A percentile compares a stretch with the other conserved stretches of the same genome.
These are phyloP conservation scores for Coniosporium tulheliwenetii DNA, from an alignment of 2,329 filamentous ascomycete genomes.

Conservation along the genomic window DNA sequence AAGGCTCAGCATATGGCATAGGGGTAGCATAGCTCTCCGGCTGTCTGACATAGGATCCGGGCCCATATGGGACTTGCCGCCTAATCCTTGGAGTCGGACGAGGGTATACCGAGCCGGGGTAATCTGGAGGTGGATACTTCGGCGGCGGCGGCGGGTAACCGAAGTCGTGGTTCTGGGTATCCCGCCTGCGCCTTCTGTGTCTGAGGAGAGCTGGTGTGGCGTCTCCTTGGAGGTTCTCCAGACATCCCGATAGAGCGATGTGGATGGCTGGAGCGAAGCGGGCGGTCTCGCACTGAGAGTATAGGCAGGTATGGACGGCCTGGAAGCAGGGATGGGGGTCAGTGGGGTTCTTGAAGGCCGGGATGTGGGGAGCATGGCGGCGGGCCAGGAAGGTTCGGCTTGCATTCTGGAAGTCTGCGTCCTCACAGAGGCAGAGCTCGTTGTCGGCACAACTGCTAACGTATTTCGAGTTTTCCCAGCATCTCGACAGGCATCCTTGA, in stretches of 20 bases:
- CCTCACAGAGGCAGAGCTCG: slow-evolving; percentile 13
- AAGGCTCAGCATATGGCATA: too few species aligned
- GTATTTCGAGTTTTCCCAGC: slow-evolving; percentile 21
- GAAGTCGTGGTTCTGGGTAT: background rate
- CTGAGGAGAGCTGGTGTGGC: background rate
- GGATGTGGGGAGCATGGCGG: background rate
- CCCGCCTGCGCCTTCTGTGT: background rate
- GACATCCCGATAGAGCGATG: slow-evolving; percentile 14
- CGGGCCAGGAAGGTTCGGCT: background rate
- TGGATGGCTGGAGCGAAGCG: slow-evolving; percentile 18
- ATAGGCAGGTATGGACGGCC: slow-evolving; percentile 19
- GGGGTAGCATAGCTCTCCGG: too few species aligned
- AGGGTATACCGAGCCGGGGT: background rate
- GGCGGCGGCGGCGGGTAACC: background rate
- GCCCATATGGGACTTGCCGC: background rate
- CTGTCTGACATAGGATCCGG: too few species aligned
- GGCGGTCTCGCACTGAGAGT: slow-evolving; percentile 19
- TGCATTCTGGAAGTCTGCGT: background rate
- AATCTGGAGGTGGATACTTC: background rate
- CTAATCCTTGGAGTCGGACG: background rate
- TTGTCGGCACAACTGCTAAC: slow-evolving; percentile 15
- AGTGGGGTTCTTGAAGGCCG: background rate
- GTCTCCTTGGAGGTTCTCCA: background rate
- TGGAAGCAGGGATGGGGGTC: slow-evolving; percentile 4
- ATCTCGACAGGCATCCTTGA: slow-evolving; percentile 14